Conservation (phyloP, 2,329 filamentous ascomycete genomes). For the Capronia americana region DNA sequence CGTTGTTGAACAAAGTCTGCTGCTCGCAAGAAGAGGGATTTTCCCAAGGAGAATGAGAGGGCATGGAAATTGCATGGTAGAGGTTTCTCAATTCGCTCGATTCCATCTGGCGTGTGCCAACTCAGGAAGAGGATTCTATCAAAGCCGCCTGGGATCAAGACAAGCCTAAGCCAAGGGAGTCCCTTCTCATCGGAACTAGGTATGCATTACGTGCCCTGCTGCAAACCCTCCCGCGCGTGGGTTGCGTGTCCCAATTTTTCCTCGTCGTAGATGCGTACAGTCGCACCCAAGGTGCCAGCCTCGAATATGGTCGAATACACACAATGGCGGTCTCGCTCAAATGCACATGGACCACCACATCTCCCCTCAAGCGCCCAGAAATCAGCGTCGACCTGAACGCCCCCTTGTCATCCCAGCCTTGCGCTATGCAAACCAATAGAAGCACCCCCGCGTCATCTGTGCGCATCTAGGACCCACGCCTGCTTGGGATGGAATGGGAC, state of each 20-base stretch:
- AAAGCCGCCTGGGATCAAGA: neutral
- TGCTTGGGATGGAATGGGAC: constrained; percentile 18
- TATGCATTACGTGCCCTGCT: constrained; percentile 7
- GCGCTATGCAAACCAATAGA: constrained; percentile 27
- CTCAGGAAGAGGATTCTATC: constrained; percentile 15
- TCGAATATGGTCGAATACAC: neutral
- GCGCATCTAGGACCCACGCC: constrained; percentile 18
- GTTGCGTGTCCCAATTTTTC: neutral
- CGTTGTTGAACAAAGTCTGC: neutral
- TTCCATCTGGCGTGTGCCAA: constrained; percentile 15
- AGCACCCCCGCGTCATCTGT: neutral
- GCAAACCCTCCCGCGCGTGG: neutral
- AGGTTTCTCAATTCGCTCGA: neutral
- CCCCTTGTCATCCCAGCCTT: constrained; percentile 14
- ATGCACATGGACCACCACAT: constrained; percentile 10
- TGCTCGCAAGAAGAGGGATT: neutral
- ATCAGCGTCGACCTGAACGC: neutral
- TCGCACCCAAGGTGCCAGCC: neutral
- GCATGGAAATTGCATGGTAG: neutral
- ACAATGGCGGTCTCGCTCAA: constrained; percentile 14
- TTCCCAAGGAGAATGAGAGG: neutral
- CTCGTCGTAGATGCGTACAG: constrained; percentile 3
- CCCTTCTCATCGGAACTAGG: neutral
- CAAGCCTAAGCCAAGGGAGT: constrained; percentile 2
- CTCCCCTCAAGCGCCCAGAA: constrained; percentile 1